Percentiles rank a stretch among this genome's conserved stretches.
These are phyloP conservation scores for Podila verticillata DNA, from an alignment of 192 early-diverging fungal genomes.

Conservation along the genomic window DNA sequence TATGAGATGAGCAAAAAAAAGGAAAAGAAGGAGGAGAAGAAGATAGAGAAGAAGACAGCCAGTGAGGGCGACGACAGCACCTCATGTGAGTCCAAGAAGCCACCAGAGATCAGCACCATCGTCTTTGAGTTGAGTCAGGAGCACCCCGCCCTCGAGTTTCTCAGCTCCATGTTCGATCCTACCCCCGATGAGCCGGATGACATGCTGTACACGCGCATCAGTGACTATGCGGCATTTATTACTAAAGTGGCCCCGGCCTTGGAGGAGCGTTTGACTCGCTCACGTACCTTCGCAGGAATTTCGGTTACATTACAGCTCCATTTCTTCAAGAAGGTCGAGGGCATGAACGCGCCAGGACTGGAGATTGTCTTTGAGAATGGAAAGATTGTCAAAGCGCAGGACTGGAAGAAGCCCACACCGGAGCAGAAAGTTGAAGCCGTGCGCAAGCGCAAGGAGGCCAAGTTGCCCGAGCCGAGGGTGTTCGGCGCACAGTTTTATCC, in stretches of 20 bases:
- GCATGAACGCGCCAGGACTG: too few relatives aligned
- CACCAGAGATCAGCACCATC: neutral
- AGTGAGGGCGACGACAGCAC: neutral
- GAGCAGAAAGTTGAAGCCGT: neutral
- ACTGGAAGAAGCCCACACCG: slow-evolving; percentile 17
- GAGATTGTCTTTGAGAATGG: neutral
- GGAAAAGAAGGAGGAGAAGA: too few relatives aligned
- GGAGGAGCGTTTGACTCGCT: slow-evolving; percentile 6
- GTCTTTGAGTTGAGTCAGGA: slow-evolving; percentile 2
- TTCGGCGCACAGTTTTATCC: slow-evolving; percentile 4
- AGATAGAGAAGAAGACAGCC: neutral
- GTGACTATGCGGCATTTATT: slow-evolving; percentile 24
- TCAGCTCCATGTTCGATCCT: slow-evolving; percentile 8
- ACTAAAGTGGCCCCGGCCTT: slow-evolving; percentile 11
- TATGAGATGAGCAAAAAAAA: too few relatives aligned
- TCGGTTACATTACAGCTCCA: too few relatives aligned
- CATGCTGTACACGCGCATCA: slow-evolving; percentile 12
- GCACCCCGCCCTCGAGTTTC: slow-evolving; percentile 10
- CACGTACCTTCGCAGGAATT: too few relatives aligned
- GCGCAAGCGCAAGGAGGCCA: neutral
- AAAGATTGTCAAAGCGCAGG: slow-evolving; percentile 14
- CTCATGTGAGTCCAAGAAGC: neutral
- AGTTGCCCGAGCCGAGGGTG: neutral
- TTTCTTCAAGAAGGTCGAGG: too few relatives aligned
- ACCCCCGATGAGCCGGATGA: neutral